Evolutionary conservation across 148 eudicot genomes (phyloP), one percentile per base, ranked within the genome.

Genomic region (Beta vulgaris): DNA sequence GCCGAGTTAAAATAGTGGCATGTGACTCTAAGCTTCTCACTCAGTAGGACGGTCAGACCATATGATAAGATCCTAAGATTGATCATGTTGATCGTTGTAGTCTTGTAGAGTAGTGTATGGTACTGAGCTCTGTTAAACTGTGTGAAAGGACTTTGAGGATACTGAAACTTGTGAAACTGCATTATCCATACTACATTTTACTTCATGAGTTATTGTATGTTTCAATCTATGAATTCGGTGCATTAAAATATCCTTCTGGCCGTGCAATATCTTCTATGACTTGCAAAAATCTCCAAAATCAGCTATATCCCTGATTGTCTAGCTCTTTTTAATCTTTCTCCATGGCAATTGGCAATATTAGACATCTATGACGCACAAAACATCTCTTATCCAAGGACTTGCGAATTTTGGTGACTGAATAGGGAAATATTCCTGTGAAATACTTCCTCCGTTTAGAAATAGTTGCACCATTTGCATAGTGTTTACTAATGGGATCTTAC

Each of bases 21-120:
- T 90, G 98, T 15, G 98, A 93, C 85, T 89, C 96, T 1, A 90
- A 88, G 86, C 88, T 92, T 68, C 92, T 90, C 67, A 68, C 81
- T 15, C 91, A 92, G 82, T 92, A 54, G 67, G 43, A n/a, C 23
- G 58, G 46, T 29, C 34, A 74, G 59, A 15, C 40, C 44, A 6
- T 23, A 19, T 42, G 28, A 48, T 29, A 60, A 72, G 32, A 19
- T 37, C 53, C 39, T 39, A 55, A 40, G 16, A 15, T 72, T n/a
- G n/a, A n/a, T n/a, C n/a, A n/a, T n/a, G n/a, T n/a, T n/a, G n/a
- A n/a, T n/a, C n/a, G n/a, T n/a, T 55, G 21, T 37, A 48, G 37
- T 53, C 59, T 32, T 68, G 55, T 68, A 28, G 42, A 55, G 65
- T 39, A 76, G 73, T 43, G 6, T 54, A 28, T 40, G 21, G 43